Conservation (phyloP, 768 basidiomycete species). For the Pholiota conissans region DNA sequence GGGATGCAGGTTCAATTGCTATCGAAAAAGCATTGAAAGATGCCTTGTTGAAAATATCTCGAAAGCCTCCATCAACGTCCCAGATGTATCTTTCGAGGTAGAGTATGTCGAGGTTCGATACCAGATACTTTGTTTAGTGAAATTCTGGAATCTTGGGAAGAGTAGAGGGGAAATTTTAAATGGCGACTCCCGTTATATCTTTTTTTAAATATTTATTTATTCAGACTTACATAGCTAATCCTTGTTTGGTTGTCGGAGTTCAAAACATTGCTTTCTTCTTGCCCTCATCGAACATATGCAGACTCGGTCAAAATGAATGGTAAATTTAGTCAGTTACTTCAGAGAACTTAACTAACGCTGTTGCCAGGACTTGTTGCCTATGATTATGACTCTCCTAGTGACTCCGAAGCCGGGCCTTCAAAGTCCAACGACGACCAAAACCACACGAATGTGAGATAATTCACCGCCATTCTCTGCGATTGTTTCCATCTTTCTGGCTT, state of each 20-base stretch:
- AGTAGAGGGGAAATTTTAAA: too few relatives aligned
- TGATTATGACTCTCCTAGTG: constrained; percentile 63
- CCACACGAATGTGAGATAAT: constrained; percentile 61
- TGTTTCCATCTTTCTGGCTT: constrained; percentile 70
- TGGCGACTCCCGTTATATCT: too few relatives aligned
- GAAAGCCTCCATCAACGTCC: too few relatives aligned
- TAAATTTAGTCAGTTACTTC: not conserved
- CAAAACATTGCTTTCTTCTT: constrained; percentile 15
- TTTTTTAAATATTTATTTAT: too few relatives aligned
- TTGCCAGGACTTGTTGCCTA: constrained; percentile 60
- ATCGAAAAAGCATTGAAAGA: too few relatives aligned
- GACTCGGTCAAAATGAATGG: constrained; percentile 22
- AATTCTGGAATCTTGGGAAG: too few relatives aligned
- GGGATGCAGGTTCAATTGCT: too few relatives aligned
- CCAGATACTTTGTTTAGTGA: too few relatives aligned
- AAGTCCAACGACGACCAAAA: constrained; percentile 29
- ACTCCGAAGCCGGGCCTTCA: constrained; percentile 44
- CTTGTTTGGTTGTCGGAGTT: not conserved
- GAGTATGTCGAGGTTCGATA: too few relatives aligned
- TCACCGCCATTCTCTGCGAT: constrained; percentile 32
- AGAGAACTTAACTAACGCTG: not conserved
- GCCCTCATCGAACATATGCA: constrained; percentile 17
- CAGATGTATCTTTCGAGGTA: too few relatives aligned
- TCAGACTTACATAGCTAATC: too few relatives aligned
- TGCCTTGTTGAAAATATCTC: too few relatives aligned